Evolutionary conservation across 805 yeast species (phyloP), one percentile per base, ranked within the genome.

Genomic region (Starmerella stigmatis): DNA sequence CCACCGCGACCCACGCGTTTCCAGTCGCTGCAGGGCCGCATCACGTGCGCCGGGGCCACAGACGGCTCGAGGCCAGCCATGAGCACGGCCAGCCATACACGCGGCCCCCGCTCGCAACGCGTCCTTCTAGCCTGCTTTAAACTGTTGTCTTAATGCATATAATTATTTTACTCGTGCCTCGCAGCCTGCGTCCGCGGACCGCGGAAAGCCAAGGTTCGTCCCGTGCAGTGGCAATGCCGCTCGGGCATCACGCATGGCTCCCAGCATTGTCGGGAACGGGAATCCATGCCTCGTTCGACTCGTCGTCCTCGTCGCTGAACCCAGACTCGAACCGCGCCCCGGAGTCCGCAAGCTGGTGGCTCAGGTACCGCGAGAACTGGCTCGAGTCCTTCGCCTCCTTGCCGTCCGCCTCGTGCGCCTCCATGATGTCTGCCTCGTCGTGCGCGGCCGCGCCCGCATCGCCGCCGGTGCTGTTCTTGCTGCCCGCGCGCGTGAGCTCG

Each of bases 301-400:
- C 55, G 17, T 68, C 72, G 36, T 75, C 77, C 48, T 76, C 78
- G 47, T 74, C 73, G 5, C 43, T 43, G 43, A 31, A 23, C 4
- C 42, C 75, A 60, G 65, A 10, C 36, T 38, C 44, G 16, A 19
- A 70, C 58, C 64, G 71, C 57, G 64, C 29, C 27, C 27, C 41
- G 17, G 37, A 21, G 35, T 27, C 32, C 40, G 43, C 16, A 61
- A 84, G 71, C 58, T 82, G 85, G 60, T 77, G 85, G 4, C 85
- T 73, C 77, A 83, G 79, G 59, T 82, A 83, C 48, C 79, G 69
- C n/a, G 81, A 71, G 57, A 79, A 78, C 59, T 76, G 78, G 54
- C 73, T 78, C 32, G 40, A 40, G 16, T 43, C 21, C 21, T 34
- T 40, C 22, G 33, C n/a, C 11, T 43, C 32, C 5, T 19, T 40